Evolutionary conservation across 805 yeast species (phyloP), one percentile per base, ranked within the genome.

Genomic region (Wickerhamomyces queroliae): DNA sequence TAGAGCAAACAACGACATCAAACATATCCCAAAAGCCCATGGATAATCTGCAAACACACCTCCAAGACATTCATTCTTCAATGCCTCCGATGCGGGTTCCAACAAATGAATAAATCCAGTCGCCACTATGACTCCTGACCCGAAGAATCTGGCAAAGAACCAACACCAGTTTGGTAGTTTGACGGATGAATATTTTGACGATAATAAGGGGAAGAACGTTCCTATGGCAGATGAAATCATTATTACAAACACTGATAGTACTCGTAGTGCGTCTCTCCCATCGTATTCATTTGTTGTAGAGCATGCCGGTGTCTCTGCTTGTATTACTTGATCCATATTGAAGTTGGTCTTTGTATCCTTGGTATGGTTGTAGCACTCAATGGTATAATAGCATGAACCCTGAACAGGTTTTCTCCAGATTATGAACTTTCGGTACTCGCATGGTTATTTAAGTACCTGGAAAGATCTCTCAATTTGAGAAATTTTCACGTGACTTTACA

Each of bases 111-210:
- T 78, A 50, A 85, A 83, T 0, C 90, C 86, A 1, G 95, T 85
- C 11, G 91, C 85, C 9, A 84, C 71, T 52, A 85, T 85, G 36
- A 85, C 91, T 40, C 95, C 95, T 4, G 90, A 80, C 43, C 95
- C 95, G 55, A 85, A 85, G 60, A 72, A 83, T 53, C 82, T 83
- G 36, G 85, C 79, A 36, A 78, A 56, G 55, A 81, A 80, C 60
- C 81, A 82, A 46, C 78, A 71, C 76, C 77, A 70, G 11, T 69
- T 50, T 1, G 88, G 88, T 43, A 81, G 49, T 45, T 76, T 64
- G 33, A 82, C 66, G 48, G 71, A 71, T 1, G 86, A 77, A 51
- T 72, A 74, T 43, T 66, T 66, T 5, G 84, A 78, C 0, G 85
- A 70, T 25, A 81, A 54, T 2, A 82, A 58, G 1, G 89, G 89